phyloP scores from a whole-genome alignment of 169 alveolate species.

The Gregarina niphandrodes region DNA sequence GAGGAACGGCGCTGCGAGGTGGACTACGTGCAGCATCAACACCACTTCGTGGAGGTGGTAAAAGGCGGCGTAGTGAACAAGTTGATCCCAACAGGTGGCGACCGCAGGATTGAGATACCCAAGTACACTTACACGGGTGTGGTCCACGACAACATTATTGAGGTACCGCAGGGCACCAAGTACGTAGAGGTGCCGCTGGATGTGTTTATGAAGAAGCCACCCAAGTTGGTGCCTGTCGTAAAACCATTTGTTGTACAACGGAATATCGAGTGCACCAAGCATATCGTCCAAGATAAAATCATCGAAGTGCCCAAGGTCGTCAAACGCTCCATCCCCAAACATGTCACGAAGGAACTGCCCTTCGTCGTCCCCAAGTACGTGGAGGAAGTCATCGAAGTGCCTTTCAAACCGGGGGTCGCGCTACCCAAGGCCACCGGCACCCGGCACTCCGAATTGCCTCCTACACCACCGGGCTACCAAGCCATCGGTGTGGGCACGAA shows the following conservation, averaged over 20 bases:
- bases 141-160: too few species aligned
- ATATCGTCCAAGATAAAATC: background rate
- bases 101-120: too few species aligned
- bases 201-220: background rate
- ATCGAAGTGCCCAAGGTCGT: constrained; percentile 1
- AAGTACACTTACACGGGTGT: too few species aligned
- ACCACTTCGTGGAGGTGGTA: too few species aligned
- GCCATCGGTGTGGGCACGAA: too few species aligned
- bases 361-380: background rate
- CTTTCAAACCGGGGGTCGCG: background rate
- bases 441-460: too few species aligned
- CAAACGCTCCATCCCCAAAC: background rate
- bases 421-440: background rate
- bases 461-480: too few species aligned
- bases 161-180: too few species aligned
- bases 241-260: background rate
- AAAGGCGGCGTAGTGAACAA: too few species aligned
- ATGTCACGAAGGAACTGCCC: background rate
- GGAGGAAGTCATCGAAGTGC: constrained; percentile 1
- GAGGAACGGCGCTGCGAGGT: too few species aligned
- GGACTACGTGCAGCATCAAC: too few species aligned
- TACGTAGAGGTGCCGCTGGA: background rate
- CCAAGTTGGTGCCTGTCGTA: background rate
- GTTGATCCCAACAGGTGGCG: too few species aligned
- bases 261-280: background rate